Evolutionary conservation across 352 stramenopile genomes (phyloP).

Genomic region (Globisporangium yorkense): DNA sequence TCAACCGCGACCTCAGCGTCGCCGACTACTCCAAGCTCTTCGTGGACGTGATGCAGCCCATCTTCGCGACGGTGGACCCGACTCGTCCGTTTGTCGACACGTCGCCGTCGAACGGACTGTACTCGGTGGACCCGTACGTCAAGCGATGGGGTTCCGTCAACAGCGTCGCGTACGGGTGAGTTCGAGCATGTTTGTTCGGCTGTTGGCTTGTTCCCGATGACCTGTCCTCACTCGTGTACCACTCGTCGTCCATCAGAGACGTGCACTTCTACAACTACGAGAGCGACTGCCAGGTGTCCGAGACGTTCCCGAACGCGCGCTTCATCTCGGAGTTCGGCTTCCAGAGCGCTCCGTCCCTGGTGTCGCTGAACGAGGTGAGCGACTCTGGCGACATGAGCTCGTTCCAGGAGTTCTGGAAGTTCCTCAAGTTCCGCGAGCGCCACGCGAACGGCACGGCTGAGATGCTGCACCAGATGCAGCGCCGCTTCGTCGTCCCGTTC

Average conservation of each 20-base stretch:
- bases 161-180: constrained; percentile 47
- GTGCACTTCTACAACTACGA: constrained; percentile 86
- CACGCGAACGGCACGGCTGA: constrained; percentile 71
- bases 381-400: constrained; percentile 45
- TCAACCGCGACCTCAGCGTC: constrained; percentile 78
- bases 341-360: constrained; percentile 66
- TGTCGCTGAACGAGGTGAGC: constrained; percentile 46
- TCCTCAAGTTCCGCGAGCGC: constrained; percentile 77
- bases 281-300: constrained; percentile 66
- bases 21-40: constrained; percentile 79
- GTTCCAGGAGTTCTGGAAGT: constrained; percentile 64
- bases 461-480: constrained; percentile 64
- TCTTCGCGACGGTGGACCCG: constrained; percentile 42
- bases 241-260: constrained; percentile 32
- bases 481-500: constrained; percentile 67
- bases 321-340: constrained; percentile 89
- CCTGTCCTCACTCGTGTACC: not conserved
- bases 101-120: constrained; percentile 80
- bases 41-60: constrained; percentile 59
- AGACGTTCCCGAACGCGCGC: constrained; percentile 59
- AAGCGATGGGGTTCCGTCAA: constrained; percentile 77
- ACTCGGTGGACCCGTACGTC: constrained; percentile 69
- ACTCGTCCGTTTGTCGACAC: constrained; percentile 79
- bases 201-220: not conserved
- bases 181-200: not conserved